Base-by-base conservation (phyloP, 1,284 basidiomycete species). In the Wallemia mellicola region DNA sequence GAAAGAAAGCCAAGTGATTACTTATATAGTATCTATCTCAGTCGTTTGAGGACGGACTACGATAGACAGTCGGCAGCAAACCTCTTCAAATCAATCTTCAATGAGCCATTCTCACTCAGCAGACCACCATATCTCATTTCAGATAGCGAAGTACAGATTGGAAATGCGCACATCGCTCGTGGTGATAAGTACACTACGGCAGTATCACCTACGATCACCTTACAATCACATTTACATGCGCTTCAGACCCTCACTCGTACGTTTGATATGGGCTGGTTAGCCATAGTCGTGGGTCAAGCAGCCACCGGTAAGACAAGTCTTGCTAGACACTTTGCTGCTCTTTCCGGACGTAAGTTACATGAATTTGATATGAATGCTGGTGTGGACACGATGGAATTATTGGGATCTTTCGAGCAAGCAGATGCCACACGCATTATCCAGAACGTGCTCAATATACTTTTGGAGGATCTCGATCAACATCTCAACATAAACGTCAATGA, bases 381-480 rank as follows among this genome's bases (percentile, higher is more conserved):
- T 5, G 88, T 86, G 19, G 94, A 99, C 68, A 87, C 89, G 1
- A 82, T 82, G 67, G 94, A 99, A 69, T 81, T 99, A 32, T 73
- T 98, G 38, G 94, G 94, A 57, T 83, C 86, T 64, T 98, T 96
- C 66, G 94, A 99, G 71, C 94, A 98, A 71, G 79, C 81, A 30
- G 81, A 86, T 66, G 59, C 65, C 17, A 60, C 58, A 15, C 63
- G 66, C 14, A 60, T 63, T 27, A 59, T 64, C n/a, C 28, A 58
- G 11, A 57, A 59, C 15, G 59, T 63, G 28, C 54, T 59, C 24
- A 57, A 57, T 24, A 54, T 59, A 5, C 56, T 63, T 1, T 24
- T 30, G 17, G 59, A 22, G 24, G 25, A 54, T 19, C 33, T 59
- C 9, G 59, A 59, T n/a, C 22, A 24, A 7, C 24, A 27, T 24